Base-by-base conservation (phyloP, 1,284 basidiomycete genomes). In the Ceratobasidium papillatum region DNA sequence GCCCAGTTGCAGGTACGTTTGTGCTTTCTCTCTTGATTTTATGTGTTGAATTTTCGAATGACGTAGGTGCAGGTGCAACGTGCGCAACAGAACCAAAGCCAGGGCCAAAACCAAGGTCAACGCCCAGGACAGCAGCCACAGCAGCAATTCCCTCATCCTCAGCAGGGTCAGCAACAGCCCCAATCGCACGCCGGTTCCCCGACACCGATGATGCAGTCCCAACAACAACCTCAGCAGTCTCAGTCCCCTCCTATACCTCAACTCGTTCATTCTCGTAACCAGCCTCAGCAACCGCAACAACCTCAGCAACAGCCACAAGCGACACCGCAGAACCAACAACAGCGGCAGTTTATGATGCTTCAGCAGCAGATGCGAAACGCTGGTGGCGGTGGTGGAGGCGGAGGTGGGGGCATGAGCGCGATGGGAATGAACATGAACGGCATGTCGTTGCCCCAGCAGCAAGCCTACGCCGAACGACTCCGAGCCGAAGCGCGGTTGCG, bases 1-100 rank as follows among this genome's bases (percentile, higher is more conserved):
- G 56, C 43, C 25, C 68, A 72, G 68, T 49, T 72, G 88, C 89
- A 47, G 87, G 88, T 87, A 47, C 25, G 84, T 78, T 49, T 49
- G 14, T 56, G 8, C 38, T 58, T 34, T 58, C 30, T 34, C 30
- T 38, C 22, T 22, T 14, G 27, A 32, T 41, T 66, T 25, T 17
- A n/a, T n/a, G n/a, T n/a, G 45, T n/a, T 49, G 3, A 59, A 11
- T 36, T 30, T 41, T 49, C 30, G 17, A n/a, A n/a, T 3, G 41
- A 38, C 43, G n/a, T n/a, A 72, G 68, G 9, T 47, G 1, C 41
- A 34, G 30, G 54, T 49, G 25, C 51, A 41, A 19, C 54, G 65
- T 49, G 25, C 38, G 19, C 65, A 47, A 19, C 45, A 47, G 45
- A 47, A 47, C 19, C 45, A 47, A 17, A 47, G 19, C 19, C 45